Evolutionary conservation across 805 yeast genomes (phyloP).

Genomic region (Clavispora asparagi): DNA sequence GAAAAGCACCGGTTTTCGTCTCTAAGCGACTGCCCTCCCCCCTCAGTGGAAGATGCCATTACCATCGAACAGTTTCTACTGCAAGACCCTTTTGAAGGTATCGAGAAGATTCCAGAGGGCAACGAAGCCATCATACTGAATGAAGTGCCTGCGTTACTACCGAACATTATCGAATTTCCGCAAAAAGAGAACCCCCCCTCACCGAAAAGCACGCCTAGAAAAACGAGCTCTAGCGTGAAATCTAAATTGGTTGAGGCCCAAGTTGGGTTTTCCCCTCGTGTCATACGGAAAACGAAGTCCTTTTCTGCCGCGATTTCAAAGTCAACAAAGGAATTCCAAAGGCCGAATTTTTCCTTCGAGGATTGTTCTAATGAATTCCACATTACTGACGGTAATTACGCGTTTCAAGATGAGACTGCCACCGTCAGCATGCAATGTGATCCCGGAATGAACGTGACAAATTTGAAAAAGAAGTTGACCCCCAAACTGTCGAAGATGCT

Average conservation of each 20-base stretch:
- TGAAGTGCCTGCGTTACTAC: not conserved
- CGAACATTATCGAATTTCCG: not conserved
- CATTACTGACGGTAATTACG: conserved; percentile 8
- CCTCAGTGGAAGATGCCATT: not conserved
- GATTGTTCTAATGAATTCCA: conserved; percentile 14
- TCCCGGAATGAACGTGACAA: not conserved
- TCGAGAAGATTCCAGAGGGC: not conserved
- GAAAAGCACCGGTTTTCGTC: not conserved
- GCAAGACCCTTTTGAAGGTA: not conserved
- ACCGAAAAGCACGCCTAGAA: not conserved
- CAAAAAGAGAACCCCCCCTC: not conserved
- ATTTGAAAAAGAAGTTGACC: conserved; percentile 5
- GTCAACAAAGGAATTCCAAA: not conserved
- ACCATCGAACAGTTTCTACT: not conserved
- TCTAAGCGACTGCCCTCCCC: not conserved
- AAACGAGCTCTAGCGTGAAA: not conserved
- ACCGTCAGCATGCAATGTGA: conserved; percentile 10
- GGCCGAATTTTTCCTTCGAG: conserved; percentile 9
- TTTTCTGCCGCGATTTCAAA: conserved; percentile 1
- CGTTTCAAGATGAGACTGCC: conserved; percentile 14
- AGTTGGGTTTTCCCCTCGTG: not conserved
- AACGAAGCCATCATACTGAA: too few species aligned
- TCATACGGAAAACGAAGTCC: not conserved
- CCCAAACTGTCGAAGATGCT: conserved; percentile 3
- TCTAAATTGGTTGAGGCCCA: not conserved